Evolutionary conservation across 441 rosid genomes (phyloP), one percentile per base, ranked within the genome.

Genomic region (Pelargonium myrrhifolium): DNA sequence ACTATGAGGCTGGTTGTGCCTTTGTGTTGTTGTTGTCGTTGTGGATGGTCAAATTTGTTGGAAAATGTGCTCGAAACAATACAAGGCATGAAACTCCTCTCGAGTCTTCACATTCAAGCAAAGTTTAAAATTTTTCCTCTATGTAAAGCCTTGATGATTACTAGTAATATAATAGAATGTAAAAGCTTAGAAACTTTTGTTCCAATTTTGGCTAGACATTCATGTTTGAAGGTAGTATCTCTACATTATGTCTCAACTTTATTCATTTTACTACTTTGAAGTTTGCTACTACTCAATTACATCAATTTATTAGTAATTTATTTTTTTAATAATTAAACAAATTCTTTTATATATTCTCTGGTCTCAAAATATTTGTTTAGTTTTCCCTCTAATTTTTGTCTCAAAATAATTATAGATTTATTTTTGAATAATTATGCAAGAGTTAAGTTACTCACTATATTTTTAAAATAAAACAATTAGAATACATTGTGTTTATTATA

Each of bases 101-200:
- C 3, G n/a, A 58, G 17, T n/a, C 55, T 47, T 47, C 55, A n/a
- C 17, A 12, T 58, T 58, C 31, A 58, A 58, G 62, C n/a, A 21
- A 58, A 56, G n/a, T 20, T 9, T 17, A n/a, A n/a, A n/a, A n/a
- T n/a, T n/a, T n/a, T n/a, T 53, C 9, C 20, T 55, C 18, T 20
- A 21, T 58, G 31, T 22, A 58, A 21, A 58, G 62, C 31, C 62
- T 21, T 58, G 62, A 21, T 56, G 62, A 58, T 58, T 58, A 58
- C 62, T 58, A 21, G 62, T 58, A 21, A 58, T 58, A 58, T 20
- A 58, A 58, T 20, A 58, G 10, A 37, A 37, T 37, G 40, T 21
- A 9, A 58, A 58, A 58, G 62, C 31, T 58, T 58, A 14, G 9
- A 9, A 58, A 58, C 62, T 58, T 58, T 58, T 58, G 62, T 14